Conservation (phyloP, 148 eudicot genomes). For the Simmondsia chinensis region DNA sequence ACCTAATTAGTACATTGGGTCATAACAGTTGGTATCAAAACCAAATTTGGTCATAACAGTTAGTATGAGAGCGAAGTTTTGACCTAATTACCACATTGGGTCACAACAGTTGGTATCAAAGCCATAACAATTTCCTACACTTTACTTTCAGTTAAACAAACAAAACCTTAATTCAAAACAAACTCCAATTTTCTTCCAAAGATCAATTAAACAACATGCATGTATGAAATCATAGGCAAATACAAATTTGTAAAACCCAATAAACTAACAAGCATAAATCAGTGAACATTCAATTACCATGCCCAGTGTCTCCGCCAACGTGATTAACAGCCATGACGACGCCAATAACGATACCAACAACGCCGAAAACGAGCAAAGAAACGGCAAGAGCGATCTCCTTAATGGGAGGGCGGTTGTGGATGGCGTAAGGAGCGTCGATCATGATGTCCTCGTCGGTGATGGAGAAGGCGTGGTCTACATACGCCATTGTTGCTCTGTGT, state of each 20-base stretch:
- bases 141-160: too few species aligned
- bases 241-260: background rate
- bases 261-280: background rate
- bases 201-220: too few species aligned
- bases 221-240: too few species aligned
- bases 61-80: too few species aligned
- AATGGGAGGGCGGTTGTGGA: slow-evolving; percentile 67
- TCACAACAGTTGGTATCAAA: too few species aligned
- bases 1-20: too few species aligned
- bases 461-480: slow-evolving; percentile 93
- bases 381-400: slow-evolving; percentile 90
- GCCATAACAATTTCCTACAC: too few species aligned
- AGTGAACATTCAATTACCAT: slow-evolving; percentile 30
- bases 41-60: too few species aligned
- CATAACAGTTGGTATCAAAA: too few species aligned
- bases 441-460: slow-evolving; percentile 84
- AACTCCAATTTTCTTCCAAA: too few species aligned
- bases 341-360: slow-evolving; percentile 57
- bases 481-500: slow-evolving; percentile 80
- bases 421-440: slow-evolving; percentile 59
- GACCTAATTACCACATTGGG: too few species aligned
- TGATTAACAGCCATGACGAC: slow-evolving; percentile 56
- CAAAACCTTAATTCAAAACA: too few species aligned
- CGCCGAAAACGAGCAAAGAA: slow-evolving; percentile 78
- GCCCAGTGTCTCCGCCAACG: slow-evolving; percentile 82